A percentile compares a stretch with the other conserved stretches of the same genome.
Evolutionary conservation across 2,329 filamentous ascomycete genomes (phyloP).

Genomic region (Beauveria bassiana): DNA sequence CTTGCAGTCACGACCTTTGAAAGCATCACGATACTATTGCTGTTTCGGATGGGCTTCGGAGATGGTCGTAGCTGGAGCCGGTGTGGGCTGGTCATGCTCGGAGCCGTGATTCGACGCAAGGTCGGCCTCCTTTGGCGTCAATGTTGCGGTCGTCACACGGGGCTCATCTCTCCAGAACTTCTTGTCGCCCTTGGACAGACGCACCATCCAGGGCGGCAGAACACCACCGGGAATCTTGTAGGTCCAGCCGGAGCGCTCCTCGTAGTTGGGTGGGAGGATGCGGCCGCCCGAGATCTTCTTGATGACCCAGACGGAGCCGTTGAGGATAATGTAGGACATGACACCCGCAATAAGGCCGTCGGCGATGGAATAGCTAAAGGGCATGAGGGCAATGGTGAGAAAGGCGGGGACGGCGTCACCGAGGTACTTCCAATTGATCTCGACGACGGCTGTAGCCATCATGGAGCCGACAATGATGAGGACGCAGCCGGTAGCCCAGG

Average conservation of each 20-base stretch:
- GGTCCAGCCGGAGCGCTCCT: constrained; percentile 73
- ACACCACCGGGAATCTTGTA: constrained; percentile 69
- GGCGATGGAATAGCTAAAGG: constrained; percentile 83
- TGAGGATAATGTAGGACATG: constrained; percentile 68
- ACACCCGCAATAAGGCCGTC: constrained; percentile 80
- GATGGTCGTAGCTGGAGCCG: neutral
- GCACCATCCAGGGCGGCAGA: constrained; percentile 64
- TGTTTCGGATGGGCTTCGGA: neutral
- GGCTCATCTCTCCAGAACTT: constrained; percentile 56
- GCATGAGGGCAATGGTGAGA: constrained; percentile 77
- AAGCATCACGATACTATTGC: neutral
- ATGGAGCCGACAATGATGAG: constrained; percentile 80
- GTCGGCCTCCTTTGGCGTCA: constrained; percentile 9
- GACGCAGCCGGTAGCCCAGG: constrained; percentile 86
- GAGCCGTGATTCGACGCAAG: constrained; percentile 2
- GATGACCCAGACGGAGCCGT: constrained; percentile 61
- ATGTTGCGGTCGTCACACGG: neutral
- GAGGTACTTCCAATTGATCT: constrained; percentile 85
- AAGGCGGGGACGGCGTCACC: constrained; percentile 81
- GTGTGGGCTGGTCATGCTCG: constrained; percentile 1
- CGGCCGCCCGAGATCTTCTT: constrained; percentile 59
- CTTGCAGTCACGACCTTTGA: neutral
- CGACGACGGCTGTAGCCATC: constrained; percentile 70
- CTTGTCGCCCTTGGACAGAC: constrained; percentile 58
- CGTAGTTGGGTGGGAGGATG: constrained; percentile 66